These are phyloP conservation scores for Tetraselmis striata DNA, from an alignment of 139 green algal species.

Conservation along the genomic window DNA sequence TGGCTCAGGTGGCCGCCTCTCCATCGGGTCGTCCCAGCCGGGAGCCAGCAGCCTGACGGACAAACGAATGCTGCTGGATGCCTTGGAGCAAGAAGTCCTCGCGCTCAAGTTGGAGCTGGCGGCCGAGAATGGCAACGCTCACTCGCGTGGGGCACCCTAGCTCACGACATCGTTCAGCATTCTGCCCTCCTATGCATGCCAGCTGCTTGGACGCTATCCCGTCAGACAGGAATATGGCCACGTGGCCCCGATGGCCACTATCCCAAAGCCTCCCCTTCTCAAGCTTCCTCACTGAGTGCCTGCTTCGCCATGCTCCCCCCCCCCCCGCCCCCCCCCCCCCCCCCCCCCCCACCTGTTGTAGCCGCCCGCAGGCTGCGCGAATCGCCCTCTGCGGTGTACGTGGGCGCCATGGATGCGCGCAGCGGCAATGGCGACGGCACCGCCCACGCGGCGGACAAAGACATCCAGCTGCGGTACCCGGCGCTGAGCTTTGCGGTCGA, in stretches of 20 bases:
- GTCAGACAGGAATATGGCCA: not conserved
- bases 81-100: not conserved
- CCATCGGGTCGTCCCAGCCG: not conserved
- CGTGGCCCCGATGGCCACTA: not conserved
- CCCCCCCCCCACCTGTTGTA: too few species aligned
- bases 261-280: too few species aligned
- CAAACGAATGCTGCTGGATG: not conserved
- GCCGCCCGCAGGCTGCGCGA: not conserved
- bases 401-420: not conserved
- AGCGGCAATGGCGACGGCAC: not conserved
- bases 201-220: constrained; percentile 4
- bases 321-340: too few species aligned
- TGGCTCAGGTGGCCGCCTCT: not conserved
- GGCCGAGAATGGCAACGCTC: not conserved
- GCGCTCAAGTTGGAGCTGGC: constrained; percentile 2
- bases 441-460: not conserved
- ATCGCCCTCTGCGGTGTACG: constrained; percentile 5
- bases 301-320: too few species aligned
- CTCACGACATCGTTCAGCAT: too few species aligned
- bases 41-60: not conserved
- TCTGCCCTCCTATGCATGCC: too few species aligned
- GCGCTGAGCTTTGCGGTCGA: constrained; percentile 45
- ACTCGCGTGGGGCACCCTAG: too few species aligned
- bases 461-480: not conserved
- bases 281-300: too few species aligned